Conservation (phyloP, 148 eudicot genomes). For the Arbutus unedo region DNA sequence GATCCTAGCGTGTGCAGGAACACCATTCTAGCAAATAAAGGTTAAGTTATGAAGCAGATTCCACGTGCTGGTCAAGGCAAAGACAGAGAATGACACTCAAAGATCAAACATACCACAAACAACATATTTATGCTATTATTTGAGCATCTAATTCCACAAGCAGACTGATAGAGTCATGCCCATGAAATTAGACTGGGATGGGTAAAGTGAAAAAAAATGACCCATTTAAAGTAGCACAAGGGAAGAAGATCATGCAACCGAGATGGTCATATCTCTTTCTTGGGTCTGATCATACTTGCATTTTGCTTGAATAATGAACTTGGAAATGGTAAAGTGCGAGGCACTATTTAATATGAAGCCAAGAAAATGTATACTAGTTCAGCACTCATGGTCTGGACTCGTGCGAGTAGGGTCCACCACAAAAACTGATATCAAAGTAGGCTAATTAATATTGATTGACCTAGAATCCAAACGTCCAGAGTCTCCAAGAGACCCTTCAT, state of each 20-base stretch:
- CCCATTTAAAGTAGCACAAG: neutral
- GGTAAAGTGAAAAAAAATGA: neutral
- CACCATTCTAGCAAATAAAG: neutral
- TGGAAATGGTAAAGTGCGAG: neutral
- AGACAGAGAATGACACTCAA: neutral
- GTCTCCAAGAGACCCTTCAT: neutral
- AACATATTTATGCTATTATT: neutral
- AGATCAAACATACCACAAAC: neutral
- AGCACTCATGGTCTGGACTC: neutral
- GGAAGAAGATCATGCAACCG: neutral
- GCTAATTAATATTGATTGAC: neutral
- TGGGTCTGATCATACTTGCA: neutral
- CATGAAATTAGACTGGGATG: neutral
- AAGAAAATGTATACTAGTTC: neutral
- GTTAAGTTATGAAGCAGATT: neutral
- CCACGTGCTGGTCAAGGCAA: neutral
- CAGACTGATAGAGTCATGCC: neutral
- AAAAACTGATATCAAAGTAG: neutral
- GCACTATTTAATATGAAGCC: neutral
- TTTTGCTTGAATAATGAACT: neutral
- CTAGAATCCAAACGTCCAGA: neutral
- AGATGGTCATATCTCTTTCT: neutral
- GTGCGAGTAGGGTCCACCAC: neutral
- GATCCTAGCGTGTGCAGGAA: too few species aligned
- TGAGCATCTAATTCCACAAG: neutral